Evolutionary conservation across 768 basidiomycete species (phyloP).

Genomic region (Boletus subparvulus): DNA sequence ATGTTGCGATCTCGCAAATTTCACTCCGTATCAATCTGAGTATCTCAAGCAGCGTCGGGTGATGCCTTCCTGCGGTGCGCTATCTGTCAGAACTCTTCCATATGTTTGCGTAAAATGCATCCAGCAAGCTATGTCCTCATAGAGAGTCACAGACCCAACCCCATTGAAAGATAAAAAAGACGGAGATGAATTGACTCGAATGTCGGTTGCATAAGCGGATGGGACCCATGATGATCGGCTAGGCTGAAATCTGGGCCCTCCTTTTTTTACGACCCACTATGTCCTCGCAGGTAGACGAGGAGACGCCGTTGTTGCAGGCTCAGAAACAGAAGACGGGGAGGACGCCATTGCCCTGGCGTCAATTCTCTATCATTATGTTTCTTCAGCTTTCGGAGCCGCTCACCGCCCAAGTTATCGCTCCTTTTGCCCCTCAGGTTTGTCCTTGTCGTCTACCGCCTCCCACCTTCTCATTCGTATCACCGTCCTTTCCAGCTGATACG

Average conservation of each 20-base stretch:
- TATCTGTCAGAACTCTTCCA: too few relatives aligned
- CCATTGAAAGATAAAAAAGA: too few relatives aligned
- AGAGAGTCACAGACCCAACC: too few relatives aligned
- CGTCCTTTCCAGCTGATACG: constrained; percentile 52
- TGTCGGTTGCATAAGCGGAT: too few relatives aligned
- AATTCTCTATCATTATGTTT: constrained; percentile 67
- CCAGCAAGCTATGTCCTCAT: too few relatives aligned
- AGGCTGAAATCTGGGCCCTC: neutral
- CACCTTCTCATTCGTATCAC: neutral
- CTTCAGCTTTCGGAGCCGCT: constrained; percentile 78
- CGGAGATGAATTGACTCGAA: too few relatives aligned
- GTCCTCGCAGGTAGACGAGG: constrained; percentile 47
- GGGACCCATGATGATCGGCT: neutral
- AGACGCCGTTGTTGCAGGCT: constrained; percentile 54
- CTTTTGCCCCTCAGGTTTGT: constrained; percentile 70
- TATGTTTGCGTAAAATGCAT: too few relatives aligned
- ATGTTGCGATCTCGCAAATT: neutral
- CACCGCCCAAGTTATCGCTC: constrained; percentile 73
- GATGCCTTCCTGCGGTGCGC: too few relatives aligned
- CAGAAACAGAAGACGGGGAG: constrained; percentile 37
- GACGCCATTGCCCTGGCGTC: constrained; percentile 67
- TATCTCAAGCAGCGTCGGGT: too few relatives aligned
- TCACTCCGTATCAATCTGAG: too few relatives aligned
- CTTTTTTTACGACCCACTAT: constrained; percentile 21
- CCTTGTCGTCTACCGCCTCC: neutral